phyloP scores from a whole-genome alignment of 2,329 filamentous ascomycete species.

The Hymenoscyphus scutula region DNA sequence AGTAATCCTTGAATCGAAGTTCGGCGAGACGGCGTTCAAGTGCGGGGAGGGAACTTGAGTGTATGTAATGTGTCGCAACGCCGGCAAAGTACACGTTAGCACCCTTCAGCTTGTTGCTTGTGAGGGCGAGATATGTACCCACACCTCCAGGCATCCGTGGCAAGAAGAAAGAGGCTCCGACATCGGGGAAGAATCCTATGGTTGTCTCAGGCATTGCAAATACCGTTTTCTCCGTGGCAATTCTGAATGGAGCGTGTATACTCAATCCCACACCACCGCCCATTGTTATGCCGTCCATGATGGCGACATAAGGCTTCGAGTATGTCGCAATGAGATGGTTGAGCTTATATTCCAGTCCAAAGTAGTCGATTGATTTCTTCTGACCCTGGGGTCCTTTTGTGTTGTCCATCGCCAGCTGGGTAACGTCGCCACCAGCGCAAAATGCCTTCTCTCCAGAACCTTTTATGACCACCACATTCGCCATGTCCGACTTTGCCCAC shows the following conservation, averaged over 20 bases:
- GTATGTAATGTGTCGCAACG: conserved; percentile 91
- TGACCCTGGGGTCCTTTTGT: conserved; percentile 65
- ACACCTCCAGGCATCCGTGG: conserved; percentile 82
- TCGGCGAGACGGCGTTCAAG: conserved; percentile 86
- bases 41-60: conserved; percentile 79
- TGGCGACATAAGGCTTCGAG: conserved; percentile 85
- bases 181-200: conserved; percentile 98
- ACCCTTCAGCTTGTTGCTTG: conserved; percentile 78
- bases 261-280: conserved; percentile 93
- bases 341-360: conserved; percentile 91
- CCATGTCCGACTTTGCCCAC: conserved; percentile 93
- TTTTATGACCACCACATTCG: conserved; percentile 89
- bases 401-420: conserved; percentile 73
- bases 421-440: conserved; percentile 91
- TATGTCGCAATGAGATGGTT: conserved; percentile 96
- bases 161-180: conserved; percentile 94
- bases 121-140: conserved; percentile 91
- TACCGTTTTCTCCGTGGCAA: conserved; percentile 90
- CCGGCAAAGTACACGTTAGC: conserved; percentile 87
- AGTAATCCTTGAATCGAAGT: conserved; percentile 80
- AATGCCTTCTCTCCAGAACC: conserved; percentile 82
- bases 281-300: conserved; percentile 99
- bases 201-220: conserved; percentile 99
- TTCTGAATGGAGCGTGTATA: conserved; percentile 91
- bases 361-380: conserved; percentile 77